phyloP scores from a whole-genome alignment of 1,139 yeast genomes.

The Lodderomyces elongisporus region DNA sequence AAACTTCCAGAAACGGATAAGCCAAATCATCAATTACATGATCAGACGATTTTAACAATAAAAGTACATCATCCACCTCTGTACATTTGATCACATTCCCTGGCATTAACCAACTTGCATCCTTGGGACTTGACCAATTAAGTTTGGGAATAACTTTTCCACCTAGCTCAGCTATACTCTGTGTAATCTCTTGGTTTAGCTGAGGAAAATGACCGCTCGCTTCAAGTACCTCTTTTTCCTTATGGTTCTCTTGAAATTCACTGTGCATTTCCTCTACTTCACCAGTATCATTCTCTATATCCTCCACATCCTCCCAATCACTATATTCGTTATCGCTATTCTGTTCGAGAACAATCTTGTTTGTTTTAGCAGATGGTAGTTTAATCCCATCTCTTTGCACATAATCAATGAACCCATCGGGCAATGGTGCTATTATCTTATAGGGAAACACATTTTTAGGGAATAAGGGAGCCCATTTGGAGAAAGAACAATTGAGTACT shows the following conservation, averaged over 20 bases:
- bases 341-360: slow-evolving; percentile 19
- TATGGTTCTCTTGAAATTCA: neutral
- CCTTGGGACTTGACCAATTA: slow-evolving; percentile 97
- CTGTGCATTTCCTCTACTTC: slow-evolving; percentile 20
- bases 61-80: slow-evolving; percentile 66
- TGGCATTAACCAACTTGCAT: slow-evolving; percentile 86
- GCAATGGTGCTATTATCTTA: slow-evolving; percentile 58
- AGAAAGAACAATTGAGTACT: slow-evolving; percentile 62
- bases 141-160: slow-evolving; percentile 76
- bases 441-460: slow-evolving; percentile 47
- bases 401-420: slow-evolving; percentile 63
- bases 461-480: slow-evolving; percentile 66
- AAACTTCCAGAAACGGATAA: slow-evolving; percentile 54
- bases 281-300: slow-evolving; percentile 18
- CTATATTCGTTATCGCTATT: slow-evolving; percentile 63
- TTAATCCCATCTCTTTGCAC: slow-evolving; percentile 71
- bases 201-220: slow-evolving; percentile 37
- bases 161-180: slow-evolving; percentile 38
- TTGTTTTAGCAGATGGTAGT: slow-evolving; percentile 40
- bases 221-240: slow-evolving; percentile 10
- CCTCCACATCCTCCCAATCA: slow-evolving; percentile 53
- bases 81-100: slow-evolving; percentile 71
- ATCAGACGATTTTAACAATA: slow-evolving; percentile 79
- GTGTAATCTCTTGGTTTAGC: slow-evolving; percentile 50
- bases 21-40: slow-evolving; percentile 82